Evolutionary conservation across 1,284 basidiomycete genomes (phyloP), one percentile per base, ranked within the genome.

Genomic region (Peniophora sp.): DNA sequence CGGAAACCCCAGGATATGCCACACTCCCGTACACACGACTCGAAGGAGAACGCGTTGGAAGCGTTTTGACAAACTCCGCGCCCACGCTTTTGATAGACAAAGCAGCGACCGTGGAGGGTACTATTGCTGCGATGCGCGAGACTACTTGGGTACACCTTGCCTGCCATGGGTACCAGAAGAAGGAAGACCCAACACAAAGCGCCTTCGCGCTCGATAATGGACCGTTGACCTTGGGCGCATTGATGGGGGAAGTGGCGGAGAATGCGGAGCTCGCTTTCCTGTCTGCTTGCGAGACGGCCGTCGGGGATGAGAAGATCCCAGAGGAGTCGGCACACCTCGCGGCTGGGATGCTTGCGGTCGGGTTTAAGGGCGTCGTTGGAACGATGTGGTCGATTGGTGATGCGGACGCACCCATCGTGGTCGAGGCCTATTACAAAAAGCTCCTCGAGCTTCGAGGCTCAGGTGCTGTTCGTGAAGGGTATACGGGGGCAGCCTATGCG

Each of bases 281-380:
- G 22, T 59, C 57, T n/a, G 60, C 62, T n/a, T 64, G 60, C 47
- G 54, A 63, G 45, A 62, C 61, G n/a, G 57, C 59, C 17, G 54
- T 54, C 16, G 58, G 56, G 16, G 57, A 61, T 27, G 50, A 53
- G 23, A 51, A 51, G 9, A 53, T 57, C 2, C 49, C 59, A 3
- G 61, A 59, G 9, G 57, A 62, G 50, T 50, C 54, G 20, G 52
- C 60, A 16, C 61, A 63, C 50, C 57, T 64, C n/a, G 61, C 62
- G 0, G 61, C 60, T 22, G 57, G 56, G 23, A 51, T 64, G 60
- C 56, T 57, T 27, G 52, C 59, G 17, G 53, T 56, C n/a, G 62
- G 62, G 23, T 59, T 51, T 41, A 52, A 53, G 11, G 51, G 52
- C 23, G 53, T 55, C n/a, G 48, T 63, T 17, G 62, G 56, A 24